Evolutionary conservation across 768 basidiomycete genomes (phyloP).

Genomic region (Pleurotus djamor): DNA sequence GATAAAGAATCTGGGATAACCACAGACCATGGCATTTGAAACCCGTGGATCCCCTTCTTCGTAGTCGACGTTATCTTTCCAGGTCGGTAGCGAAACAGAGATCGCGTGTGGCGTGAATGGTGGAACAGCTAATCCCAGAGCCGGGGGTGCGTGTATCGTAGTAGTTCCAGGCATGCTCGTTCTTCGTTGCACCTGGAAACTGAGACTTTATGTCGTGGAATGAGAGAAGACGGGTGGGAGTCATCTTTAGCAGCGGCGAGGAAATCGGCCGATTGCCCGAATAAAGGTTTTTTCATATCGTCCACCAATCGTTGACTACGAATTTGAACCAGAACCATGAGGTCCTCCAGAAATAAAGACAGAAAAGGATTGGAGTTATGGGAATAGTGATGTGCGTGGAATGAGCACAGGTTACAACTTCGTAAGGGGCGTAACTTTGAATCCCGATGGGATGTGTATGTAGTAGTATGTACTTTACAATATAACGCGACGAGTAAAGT

Average conservation of each 20-base stretch:
- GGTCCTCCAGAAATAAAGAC: no score
- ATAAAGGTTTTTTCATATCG: not conserved
- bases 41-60: conserved; percentile 67
- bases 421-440: no score
- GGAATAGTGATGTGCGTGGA: no score
- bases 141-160: not conserved
- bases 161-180: not conserved
- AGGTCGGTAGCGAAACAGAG: conserved; percentile 77
- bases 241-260: not conserved
- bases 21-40: conserved; percentile 60
- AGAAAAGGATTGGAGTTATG: no score
- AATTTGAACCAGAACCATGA: no score
- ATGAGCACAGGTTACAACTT: no score
- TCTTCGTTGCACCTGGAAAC: no score
- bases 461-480: no score
- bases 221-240: not conserved
- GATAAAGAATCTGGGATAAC: conserved; percentile 81
- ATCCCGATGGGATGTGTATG: no score
- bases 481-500: no score
- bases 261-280: not conserved
- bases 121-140: conserved; percentile 41
- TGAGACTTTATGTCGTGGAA: no score
- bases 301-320: no score
- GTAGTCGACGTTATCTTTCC: conserved; percentile 75
- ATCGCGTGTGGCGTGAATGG: conserved; percentile 70